Evolutionary conservation across 1,139 yeast species (phyloP), one percentile per base, ranked within the genome.

Genomic region (Geotrichum fermentans): DNA sequence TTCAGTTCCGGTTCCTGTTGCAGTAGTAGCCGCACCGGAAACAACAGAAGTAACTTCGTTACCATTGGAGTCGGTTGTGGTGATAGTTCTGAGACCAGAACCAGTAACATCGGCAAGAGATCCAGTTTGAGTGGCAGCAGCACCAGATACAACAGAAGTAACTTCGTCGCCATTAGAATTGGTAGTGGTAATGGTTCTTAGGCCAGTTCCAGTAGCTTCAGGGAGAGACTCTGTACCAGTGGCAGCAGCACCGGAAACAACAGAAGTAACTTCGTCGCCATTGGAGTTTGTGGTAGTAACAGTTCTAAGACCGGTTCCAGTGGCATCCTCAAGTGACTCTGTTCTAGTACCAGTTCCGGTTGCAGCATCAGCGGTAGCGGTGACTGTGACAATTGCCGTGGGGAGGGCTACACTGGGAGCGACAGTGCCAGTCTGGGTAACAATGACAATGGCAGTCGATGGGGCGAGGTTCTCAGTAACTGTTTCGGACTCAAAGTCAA

Each of bases 401-500:
- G 48, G 48, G 3, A 44, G 16, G 18, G n/a, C 40, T 7, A 44
- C 13, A 24, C 39, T 34, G 18, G 48, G 43, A 18, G 36, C 34
- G 2, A 13, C 17, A n/a, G 48, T 38, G 6, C 48, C 48, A 5
- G 37, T 14, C 28, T 44, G 48, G 17, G 48, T 44, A 3, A 44
- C 30, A 38, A 44, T 44, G 16, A 29, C 43, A 24, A 38, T n/a
- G 6, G 26, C 32, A 6, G 41, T 17, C 18, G 20, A 20, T 6
- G 45, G 21, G 10, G 45, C 17, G 14, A 28, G n/a, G n/a, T 38
- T 38, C 14, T 30, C 39, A 11, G 37, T 22, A n/a, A 29, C 30
- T 17, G 40, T 32, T 22, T 38, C 17, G 22, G 41, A 17, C 35
- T 44, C 48, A 39, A 44, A 44, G 24, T 44, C 43, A 36, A 44